A percentile compares a stretch with the other conserved stretches of the same genome.
phyloP scores from a whole-genome alignment of 441 rosid genomes.

The Theobroma grandiflorum region DNA sequence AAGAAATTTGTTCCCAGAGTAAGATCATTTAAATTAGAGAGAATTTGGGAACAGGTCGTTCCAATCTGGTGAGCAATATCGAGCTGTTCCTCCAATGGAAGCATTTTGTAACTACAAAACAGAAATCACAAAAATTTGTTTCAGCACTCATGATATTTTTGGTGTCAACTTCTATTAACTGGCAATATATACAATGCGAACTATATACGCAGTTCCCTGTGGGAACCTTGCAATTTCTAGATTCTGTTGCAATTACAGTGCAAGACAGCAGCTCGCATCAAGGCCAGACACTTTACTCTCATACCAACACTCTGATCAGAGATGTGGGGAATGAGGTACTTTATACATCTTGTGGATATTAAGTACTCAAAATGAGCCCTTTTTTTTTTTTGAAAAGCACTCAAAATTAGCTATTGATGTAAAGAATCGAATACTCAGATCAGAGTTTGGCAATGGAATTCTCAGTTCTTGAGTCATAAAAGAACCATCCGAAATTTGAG shows the following conservation, averaged over 20 bases:
- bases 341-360: background rate
- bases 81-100: slow-evolving; percentile 89
- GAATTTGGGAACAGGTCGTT: slow-evolving; percentile 81
- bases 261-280: background rate
- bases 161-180: background rate
- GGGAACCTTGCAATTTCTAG: background rate
- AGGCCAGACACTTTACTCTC: background rate
- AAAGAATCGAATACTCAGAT: slow-evolving; percentile 61
- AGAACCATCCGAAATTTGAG: slow-evolving; percentile 94
- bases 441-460: slow-evolving; percentile 78
- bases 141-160: background rate
- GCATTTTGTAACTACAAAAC: slow-evolving; percentile 88
- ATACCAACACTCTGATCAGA: background rate
- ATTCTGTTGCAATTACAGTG: background rate
- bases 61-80: slow-evolving; percentile 89
- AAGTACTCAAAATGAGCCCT: background rate
- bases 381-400: too few relatives aligned
- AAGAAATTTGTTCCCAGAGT: slow-evolving; percentile 87
- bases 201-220: background rate
- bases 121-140: slow-evolving; percentile 21
- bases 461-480: slow-evolving; percentile 93
- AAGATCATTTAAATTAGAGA: slow-evolving; percentile 83
- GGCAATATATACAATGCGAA: background rate
- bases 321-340: background rate
- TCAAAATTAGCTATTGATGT: background rate